Percentiles rank a stretch among this genome's conserved stretches.
Conservation (phyloP, 345 rosid species). For the Aquilaria sinensis region DNA sequence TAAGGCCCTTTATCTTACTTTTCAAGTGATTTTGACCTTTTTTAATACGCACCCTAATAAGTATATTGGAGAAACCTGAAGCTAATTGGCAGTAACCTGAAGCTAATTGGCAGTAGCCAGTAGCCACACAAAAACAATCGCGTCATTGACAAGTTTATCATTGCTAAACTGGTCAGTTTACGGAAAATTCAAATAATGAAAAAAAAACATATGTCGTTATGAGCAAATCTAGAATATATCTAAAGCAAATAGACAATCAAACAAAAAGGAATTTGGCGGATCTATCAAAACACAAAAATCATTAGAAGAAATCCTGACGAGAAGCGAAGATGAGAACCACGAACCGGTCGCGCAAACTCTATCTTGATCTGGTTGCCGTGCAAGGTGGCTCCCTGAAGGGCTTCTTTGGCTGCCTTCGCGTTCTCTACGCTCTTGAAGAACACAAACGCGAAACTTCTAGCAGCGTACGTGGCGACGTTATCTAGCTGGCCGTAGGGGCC, state of each 20-base stretch:
- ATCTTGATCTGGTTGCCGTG: conserved; percentile 56
- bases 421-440: conserved; percentile 70
- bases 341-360: conserved; percentile 94
- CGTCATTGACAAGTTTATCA: too few species aligned
- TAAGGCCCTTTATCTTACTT: too few species aligned
- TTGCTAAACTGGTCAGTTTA: too few species aligned
- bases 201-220: neutral
- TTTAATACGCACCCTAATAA: too few species aligned
- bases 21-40: too few species aligned
- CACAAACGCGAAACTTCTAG: conserved; percentile 67
- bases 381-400: conserved; percentile 49
- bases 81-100: too few species aligned
- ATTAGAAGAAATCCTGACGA: conserved; percentile 8
- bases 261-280: conserved; percentile 5
- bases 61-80: too few species aligned
- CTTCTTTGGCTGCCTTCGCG: conserved; percentile 58
- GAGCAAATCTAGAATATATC: neutral
- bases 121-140: too few species aligned
- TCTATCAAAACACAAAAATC: conserved; percentile 4
- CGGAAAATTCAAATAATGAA: neutral
- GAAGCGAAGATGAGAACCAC: conserved; percentile 45
- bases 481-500: conserved; percentile 56
- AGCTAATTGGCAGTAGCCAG: too few species aligned
- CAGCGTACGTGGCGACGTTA: conserved; percentile 51
- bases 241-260: neutral